Evolutionary conservation across 306 rosid genomes (phyloP), one percentile per base, ranked within the genome.

Genomic region (Arachis stenosperma): DNA sequence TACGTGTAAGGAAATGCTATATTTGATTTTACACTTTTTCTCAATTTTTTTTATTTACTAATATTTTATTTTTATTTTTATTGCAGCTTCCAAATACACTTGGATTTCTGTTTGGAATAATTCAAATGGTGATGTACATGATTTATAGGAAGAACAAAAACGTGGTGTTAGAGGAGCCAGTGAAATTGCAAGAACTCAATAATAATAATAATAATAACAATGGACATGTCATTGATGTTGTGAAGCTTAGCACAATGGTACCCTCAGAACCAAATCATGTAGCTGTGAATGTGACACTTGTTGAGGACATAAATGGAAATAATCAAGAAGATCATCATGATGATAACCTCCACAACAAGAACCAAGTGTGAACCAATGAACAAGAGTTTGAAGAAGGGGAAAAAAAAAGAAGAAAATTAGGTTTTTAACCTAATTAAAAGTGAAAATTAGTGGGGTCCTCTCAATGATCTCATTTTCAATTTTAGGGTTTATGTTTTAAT

Each of bases 21-120:
- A 61, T 40, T 65, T 51, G 51, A 41, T 51, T 71, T 50, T 22
- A 9, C 63, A 22, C 4, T 2, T 57, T 11, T 10, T 30, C 0
- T 50, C 36, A 3, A 67, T 9, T 29, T n/a, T 7, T 22, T 22
- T 33, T 2, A 33, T 33, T 33, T 33, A 33, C 46, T 42, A 42
- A 42, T 40, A 4, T 40, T 6, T 6, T 5, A 42, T 42, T 42
- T 42, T 1, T 42, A 42, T 42, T 42, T 42, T 0, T 33, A 2
- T 33, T 33, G 78, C 89, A 92, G 98, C 74, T 94, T 0, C 99
- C 99, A 50, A 94, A 94, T 68, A 77, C 90, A 0, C 82, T 94
- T 9, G 99, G 99, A 3, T 87, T 94, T 75, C 1, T 91, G 13
- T 94, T 89, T 6, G 99, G 99, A 59, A 83, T 89, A 42, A 75